phyloP scores from a whole-genome alignment of 345 rosid species.

The Acer yangbiense region DNA sequence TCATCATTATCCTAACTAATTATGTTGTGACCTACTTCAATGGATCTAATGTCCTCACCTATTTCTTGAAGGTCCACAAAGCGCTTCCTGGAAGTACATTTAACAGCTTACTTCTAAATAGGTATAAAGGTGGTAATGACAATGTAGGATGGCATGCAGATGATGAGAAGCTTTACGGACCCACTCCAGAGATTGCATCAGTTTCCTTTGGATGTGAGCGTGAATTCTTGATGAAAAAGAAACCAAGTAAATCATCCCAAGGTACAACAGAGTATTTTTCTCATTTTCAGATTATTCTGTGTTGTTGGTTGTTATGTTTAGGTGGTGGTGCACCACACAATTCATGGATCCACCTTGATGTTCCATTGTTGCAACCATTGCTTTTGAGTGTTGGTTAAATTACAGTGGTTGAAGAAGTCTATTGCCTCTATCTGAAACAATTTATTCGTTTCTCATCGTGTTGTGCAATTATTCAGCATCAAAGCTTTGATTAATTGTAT shows the following conservation, averaged over 20 bases:
- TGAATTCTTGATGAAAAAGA: slow-evolving; percentile 76
- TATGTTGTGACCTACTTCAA: slow-evolving; percentile 1
- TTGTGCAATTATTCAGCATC: background rate
- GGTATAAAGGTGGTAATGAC: slow-evolving; percentile 75
- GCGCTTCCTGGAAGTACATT: slow-evolving; percentile 77
- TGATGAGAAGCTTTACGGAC: slow-evolving; percentile 78
- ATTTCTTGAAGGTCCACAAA: slow-evolving; percentile 56
- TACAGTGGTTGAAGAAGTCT: background rate
- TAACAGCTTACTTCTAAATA: slow-evolving; percentile 83
- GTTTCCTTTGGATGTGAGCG: slow-evolving; percentile 91
- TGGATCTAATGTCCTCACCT: slow-evolving; percentile 12
- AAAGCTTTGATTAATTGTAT: background rate
- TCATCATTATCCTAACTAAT: background rate
- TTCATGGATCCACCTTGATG: background rate
- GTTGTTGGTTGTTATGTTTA: background rate
- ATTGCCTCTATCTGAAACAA: background rate
- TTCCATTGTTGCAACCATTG: background rate
- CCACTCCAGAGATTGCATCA: slow-evolving; percentile 75
- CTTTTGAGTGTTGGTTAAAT: background rate
- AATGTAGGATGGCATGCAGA: slow-evolving; percentile 92
- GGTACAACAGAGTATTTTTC: slow-evolving; percentile 35
- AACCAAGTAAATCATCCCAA: slow-evolving; percentile 40
- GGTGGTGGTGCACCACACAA: background rate
- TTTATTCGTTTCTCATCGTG: background rate
- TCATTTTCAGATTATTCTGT: background rate